Conservation (phyloP, 495 filamentous ascomycete species). For the Penicillium turbatum region DNA sequence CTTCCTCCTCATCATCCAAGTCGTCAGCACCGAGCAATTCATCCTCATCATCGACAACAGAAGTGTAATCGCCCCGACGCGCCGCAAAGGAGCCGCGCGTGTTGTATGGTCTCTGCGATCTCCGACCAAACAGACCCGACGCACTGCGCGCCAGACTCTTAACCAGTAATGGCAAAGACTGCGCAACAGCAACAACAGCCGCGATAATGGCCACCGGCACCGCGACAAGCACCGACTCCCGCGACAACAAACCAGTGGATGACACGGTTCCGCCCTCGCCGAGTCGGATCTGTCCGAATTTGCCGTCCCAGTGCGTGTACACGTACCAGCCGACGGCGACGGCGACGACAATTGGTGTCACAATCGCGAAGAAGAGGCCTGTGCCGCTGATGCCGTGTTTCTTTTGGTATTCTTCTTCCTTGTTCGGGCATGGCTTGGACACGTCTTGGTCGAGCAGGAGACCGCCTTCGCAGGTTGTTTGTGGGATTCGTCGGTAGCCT, state of each 20-base stretch:
- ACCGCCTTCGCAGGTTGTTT: conserved; percentile 79
- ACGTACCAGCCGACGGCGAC: conserved; percentile 75
- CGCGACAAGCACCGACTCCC: conserved; percentile 65
- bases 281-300: conserved; percentile 85
- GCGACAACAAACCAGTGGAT: conserved; percentile 49
- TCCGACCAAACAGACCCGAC: conserved; percentile 38
- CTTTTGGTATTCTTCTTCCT: conserved; percentile 71
- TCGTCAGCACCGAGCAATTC: conserved; percentile 89
- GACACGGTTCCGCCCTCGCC: conserved; percentile 52
- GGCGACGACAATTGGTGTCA: conserved; percentile 66
- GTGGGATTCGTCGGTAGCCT: conserved; percentile 85
- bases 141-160: conserved; percentile 63
- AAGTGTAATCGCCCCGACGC: conserved; percentile 75
- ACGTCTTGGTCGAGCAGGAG: conserved; percentile 59
- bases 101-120: conserved; percentile 64
- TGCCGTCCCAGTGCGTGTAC: conserved; percentile 78
- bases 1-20: conserved; percentile 89
- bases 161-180: conserved; percentile 68
- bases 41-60: conserved; percentile 89
- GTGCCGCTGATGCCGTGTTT: conserved; percentile 66
- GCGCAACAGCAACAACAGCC: conserved; percentile 68
- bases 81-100: conserved; percentile 81
- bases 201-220: conserved; percentile 76
- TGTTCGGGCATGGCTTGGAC: conserved; percentile 62
- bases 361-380: conserved; percentile 82